Base-by-base conservation (phyloP, 306 rosid species). In the Luffa acutangula region DNA sequence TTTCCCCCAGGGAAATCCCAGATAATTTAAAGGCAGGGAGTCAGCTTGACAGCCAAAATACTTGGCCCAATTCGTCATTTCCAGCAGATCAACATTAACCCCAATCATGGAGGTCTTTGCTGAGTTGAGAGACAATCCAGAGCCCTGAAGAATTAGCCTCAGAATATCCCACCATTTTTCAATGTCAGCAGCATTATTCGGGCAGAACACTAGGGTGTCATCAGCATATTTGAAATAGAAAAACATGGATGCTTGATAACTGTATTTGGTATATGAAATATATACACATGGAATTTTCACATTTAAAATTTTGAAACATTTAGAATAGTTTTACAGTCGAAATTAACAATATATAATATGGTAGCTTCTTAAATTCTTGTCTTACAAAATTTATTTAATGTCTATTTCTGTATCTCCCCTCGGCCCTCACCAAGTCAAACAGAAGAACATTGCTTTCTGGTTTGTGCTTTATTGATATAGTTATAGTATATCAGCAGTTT, bases 401-500 rank as follows among this genome's bases (percentile, higher is more conserved):
- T 18, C 51, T 73, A 34, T 36, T 34, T 64, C 71, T 36, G 71
- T 6, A 21, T 73, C 78, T 49, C 42, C 42, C 41, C 58, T 13
- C 36, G 21, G 20, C 31, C 31, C 31, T 25, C 31, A 25, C 10
- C 49, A 48, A 66, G 1, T 37, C 6, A 18, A 66, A 17, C 49
- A 14, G 31, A 39, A 39, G 74, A 39, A 18, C 14, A 39, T 86
- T 71, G 58, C 79, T 48, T 74, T 79, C 43, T 46, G 81, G 62
- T 84, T 73, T 51, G 53, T 56, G 37, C 13, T 79, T 43, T 78
- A 52, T 49, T 67, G 12, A 78, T 60, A 15, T 46, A 51, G 64
- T 59, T 80, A 72, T 41, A 71, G 39, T 81, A 59, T 15, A 59
- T 15, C 81, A 66, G 21, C 12, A 73, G 79, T 80, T 83, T 81